Evolutionary conservation across 2,329 filamentous ascomycete species (phyloP), one percentile per base, ranked within the genome.

Genomic region (Ophiostoma ips): DNA sequence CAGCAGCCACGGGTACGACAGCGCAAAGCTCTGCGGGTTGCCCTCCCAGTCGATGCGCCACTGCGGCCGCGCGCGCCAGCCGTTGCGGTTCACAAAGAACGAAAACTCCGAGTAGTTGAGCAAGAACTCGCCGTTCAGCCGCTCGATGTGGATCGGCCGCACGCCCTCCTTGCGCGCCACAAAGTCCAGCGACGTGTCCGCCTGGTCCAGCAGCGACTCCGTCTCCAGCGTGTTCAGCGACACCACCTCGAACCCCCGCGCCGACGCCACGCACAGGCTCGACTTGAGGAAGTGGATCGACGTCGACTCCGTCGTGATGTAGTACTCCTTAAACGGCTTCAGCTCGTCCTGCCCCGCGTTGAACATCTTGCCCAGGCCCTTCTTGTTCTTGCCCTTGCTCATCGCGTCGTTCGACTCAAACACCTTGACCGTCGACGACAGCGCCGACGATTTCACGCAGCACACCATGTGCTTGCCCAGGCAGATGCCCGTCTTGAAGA

Each of bases 41-140:
- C 92, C 92, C 69, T 98, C 92, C 92, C 92, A 98, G 56, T 90
- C 84, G 62, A 98, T 95, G 60, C 84, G 83, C 92, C 92, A 98
- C 66, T 98, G 92, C 5, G 89, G 88, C 60, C 89, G 77, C 49
- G 90, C 90, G 55, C 92, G 81, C 92, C 92, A 98, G 35, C 92
- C 92, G 64, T 98, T 96, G 60, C 92, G 81, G 67, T 98, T 96
- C 63, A 98, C 92, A 61, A 96, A 98, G 77, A 98, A 98, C 12
- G 87, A 95, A 67, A 95, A 98, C 64, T 98, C 92, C 5, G 87
- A 92, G 69, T 98, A 98, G 67, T 95, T 96, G 56, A 98, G 81
- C 58, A 98, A 67, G 72, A 98, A 98, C 63, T 98, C 92, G 64
- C 90, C 89, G 58, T 94, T 94, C 63, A 96, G 82, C 43, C 92